Evolutionary conservation across 345 rosid species (phyloP).

Genomic region (Atalantia buxifolia): DNA sequence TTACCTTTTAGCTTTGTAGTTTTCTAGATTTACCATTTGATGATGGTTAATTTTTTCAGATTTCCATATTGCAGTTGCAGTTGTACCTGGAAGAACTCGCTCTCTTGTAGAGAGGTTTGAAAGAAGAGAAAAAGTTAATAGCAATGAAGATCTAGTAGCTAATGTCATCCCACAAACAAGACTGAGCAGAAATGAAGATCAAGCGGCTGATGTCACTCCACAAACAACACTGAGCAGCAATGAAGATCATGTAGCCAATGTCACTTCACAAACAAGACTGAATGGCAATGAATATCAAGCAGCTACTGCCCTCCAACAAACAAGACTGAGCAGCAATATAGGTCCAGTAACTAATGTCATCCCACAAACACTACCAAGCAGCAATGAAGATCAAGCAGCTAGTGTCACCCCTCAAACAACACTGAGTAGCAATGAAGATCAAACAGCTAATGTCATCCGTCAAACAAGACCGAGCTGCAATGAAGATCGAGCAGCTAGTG

Average conservation of each 20-base stretch:
- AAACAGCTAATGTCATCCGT: conserved; percentile 2
- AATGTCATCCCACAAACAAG: conserved; percentile 18
- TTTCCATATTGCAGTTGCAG: conserved; percentile 67
- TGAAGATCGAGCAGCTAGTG: not conserved
- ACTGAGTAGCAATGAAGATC: conserved; percentile 16
- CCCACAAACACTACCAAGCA: not conserved
- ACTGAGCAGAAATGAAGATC: conserved; percentile 18
- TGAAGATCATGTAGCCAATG: conserved; percentile 7
- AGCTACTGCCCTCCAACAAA: not conserved
- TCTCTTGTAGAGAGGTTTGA: conserved; percentile 92
- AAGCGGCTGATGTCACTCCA: conserved; percentile 5
- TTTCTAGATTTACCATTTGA: conserved; percentile 9
- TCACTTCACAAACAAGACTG: not conserved
- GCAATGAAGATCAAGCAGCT: conserved; percentile 37
- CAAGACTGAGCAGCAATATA: not conserved
- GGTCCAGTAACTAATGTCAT: not conserved
- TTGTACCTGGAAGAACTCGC: conserved; percentile 86
- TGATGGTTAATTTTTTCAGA: conserved; percentile 23
- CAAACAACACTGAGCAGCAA: not conserved
- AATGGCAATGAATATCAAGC: conserved; percentile 2
- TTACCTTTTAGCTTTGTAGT: conserved; percentile 14
- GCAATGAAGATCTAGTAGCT: conserved; percentile 37
- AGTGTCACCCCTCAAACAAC: conserved; percentile 17
- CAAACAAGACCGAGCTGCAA: not conserved
- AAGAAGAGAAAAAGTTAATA: conserved; percentile 47